phyloP scores from a whole-genome alignment of 1,284 basidiomycete species.

The Hemileia vastatrix region DNA sequence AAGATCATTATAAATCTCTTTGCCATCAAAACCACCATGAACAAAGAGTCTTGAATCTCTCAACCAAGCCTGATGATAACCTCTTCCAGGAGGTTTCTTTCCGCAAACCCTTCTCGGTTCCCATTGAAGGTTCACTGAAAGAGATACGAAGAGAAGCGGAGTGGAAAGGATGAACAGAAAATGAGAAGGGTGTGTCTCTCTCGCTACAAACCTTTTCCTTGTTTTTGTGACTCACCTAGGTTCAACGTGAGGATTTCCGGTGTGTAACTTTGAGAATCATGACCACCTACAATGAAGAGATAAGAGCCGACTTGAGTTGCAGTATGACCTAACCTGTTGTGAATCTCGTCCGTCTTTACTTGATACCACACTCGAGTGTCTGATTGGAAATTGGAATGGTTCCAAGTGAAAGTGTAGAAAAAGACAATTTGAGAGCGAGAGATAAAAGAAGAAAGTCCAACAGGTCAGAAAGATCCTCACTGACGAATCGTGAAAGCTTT shows the following conservation, averaged over 20 bases:
- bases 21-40: constrained; percentile 79
- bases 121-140: constrained; percentile 56
- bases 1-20: constrained; percentile 70
- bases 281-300: constrained; percentile 77
- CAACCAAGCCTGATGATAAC: constrained; percentile 70
- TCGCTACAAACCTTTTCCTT: neutral
- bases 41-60: constrained; percentile 74
- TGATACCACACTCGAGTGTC: constrained; percentile 63
- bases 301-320: constrained; percentile 87
- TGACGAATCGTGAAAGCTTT: constrained; percentile 5
- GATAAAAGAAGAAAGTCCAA: neutral
- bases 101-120: constrained; percentile 58
- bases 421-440: neutral
- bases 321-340: constrained; percentile 72
- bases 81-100: constrained; percentile 58
- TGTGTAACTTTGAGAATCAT: constrained; percentile 67
- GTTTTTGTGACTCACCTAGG: constrained; percentile 53
- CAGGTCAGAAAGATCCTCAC: neutral
- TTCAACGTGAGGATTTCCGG: constrained; percentile 75
- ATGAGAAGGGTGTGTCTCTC: constrained; percentile 15
- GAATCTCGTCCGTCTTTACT: constrained; percentile 52
- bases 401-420: neutral
- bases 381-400: constrained; percentile 36
- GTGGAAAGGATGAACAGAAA: neutral
- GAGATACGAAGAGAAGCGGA: constrained; percentile 40